A percentile compares a stretch with the other conserved stretches of the same genome.
Conservation (phyloP, 306 rosid species). For the Lathyrus sativus region DNA sequence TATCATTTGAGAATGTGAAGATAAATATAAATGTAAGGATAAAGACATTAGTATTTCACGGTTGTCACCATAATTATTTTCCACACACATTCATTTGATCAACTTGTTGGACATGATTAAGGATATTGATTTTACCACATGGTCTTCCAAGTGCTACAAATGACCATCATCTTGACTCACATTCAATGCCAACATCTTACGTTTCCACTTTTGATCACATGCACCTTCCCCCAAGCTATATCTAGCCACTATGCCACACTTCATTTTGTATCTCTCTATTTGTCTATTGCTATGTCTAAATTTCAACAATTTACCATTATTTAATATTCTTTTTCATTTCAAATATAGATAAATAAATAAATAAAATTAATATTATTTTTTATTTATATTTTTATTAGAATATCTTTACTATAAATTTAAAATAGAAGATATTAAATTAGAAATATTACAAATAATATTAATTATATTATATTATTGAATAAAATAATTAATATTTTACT, state of each 20-base stretch:
- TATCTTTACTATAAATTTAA: too few relatives aligned
- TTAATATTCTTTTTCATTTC: neutral
- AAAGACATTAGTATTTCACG: too few relatives aligned
- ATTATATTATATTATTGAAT: too few relatives aligned
- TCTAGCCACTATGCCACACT: constrained; percentile 12
- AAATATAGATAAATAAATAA: too few relatives aligned
- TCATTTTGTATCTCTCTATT: neutral
- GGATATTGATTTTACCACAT: constrained; percentile 36
- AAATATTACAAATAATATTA: too few relatives aligned
- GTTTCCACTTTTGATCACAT: constrained; percentile 21
- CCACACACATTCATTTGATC: constrained; percentile 20
- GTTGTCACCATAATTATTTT: constrained; percentile 25
- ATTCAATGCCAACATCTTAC: constrained; percentile 31
- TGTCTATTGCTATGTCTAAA: constrained; percentile 10
- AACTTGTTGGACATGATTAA: constrained; percentile 29
- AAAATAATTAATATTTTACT: too few relatives aligned
- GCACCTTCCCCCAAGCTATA: constrained; percentile 9
- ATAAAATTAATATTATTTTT: too few relatives aligned
- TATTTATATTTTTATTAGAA: too few relatives aligned
- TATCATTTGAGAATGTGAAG: neutral
- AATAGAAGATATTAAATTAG: too few relatives aligned
- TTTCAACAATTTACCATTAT: constrained; percentile 13
- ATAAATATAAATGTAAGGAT: too few relatives aligned
- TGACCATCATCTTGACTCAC: constrained; percentile 14
- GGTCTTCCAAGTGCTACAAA: constrained; percentile 30